Percentiles rank a stretch among this genome's conserved stretches.
Conservation (phyloP, 2,329 filamentous ascomycete species). For the Tympanopsis confertula region DNA sequence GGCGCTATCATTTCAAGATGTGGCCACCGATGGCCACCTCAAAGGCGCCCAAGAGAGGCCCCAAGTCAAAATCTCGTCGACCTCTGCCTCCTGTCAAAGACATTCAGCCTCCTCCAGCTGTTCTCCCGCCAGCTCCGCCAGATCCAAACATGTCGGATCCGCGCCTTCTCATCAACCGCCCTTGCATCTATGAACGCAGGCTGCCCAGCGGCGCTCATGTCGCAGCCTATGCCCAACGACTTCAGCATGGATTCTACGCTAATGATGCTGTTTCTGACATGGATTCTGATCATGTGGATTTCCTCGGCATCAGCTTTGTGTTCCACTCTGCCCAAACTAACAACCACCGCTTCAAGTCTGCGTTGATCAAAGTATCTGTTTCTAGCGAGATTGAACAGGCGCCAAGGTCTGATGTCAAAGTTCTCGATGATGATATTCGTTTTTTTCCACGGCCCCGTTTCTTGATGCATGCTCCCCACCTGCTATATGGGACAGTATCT, state of each 20-base stretch:
- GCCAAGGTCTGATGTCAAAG: too few species aligned
- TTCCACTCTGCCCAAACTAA: constrained; percentile 29
- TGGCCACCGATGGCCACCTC: too few species aligned
- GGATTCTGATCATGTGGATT: constrained; percentile 28
- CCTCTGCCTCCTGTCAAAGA: too few species aligned
- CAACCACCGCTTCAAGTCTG: constrained; percentile 32
- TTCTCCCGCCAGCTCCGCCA: background rate
- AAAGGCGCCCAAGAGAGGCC: too few species aligned
- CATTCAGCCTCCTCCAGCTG: background rate
- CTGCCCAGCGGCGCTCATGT: constrained; percentile 33
- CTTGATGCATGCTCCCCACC: constrained; percentile 34
- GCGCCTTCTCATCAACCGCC: constrained; percentile 15
- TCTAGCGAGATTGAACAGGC: too few species aligned
- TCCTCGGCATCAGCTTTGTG: constrained; percentile 34
- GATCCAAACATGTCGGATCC: background rate
- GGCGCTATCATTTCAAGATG: too few species aligned
- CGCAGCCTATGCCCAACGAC: constrained; percentile 33
- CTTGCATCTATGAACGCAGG: constrained; percentile 33
- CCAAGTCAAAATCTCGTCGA: too few species aligned
- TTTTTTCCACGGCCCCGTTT: constrained; percentile 24
- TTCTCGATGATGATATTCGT: too few species aligned
- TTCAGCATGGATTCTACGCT: constrained; percentile 34
- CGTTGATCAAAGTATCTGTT: constrained; percentile 26
- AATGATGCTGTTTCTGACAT: constrained; percentile 26
- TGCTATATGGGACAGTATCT: constrained; percentile 31